phyloP scores from a whole-genome alignment of 345 rosid genomes.

The Hevea brasiliensis region DNA sequence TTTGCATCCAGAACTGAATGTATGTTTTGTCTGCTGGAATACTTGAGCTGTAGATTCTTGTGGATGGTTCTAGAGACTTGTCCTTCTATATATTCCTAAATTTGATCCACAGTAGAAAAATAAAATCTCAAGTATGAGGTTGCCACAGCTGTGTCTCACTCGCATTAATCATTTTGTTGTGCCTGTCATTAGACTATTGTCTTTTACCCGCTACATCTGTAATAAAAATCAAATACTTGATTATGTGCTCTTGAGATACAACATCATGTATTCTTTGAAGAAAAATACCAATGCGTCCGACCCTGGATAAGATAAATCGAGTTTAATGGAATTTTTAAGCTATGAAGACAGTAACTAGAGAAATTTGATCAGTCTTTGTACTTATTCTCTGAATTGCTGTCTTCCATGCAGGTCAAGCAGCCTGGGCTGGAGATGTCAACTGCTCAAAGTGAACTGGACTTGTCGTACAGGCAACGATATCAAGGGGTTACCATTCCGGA shows the following conservation, averaged over 20 bases:
- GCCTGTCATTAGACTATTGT: not conserved
- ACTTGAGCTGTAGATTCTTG: too few relatives aligned
- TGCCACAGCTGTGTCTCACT: not conserved
- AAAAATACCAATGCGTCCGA: not conserved
- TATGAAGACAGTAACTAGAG: not conserved
- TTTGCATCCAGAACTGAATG: not conserved
- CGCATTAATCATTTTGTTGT: not conserved
- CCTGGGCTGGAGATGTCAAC: conserved; percentile 97
- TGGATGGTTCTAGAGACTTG: not conserved
- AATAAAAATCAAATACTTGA: not conserved
- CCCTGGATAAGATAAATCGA: too few relatives aligned
- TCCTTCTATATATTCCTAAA: not conserved
- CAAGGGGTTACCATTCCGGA: conserved; percentile 82
- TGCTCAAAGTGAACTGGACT: conserved; percentile 92
- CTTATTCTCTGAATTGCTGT: conserved; percentile 13
- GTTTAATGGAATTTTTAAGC: too few relatives aligned
- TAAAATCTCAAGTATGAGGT: not conserved
- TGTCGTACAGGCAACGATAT: conserved; percentile 91
- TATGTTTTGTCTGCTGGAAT: not conserved
- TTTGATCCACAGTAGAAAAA: not conserved
- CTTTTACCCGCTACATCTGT: not conserved
- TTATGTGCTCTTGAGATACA: not conserved
- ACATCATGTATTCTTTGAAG: not conserved
- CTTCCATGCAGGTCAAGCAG: conserved; percentile 76
- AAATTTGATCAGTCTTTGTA: not conserved